Base-by-base conservation (phyloP, 352 stramenopile genomes). In the Globisporangium uncinulatum region DNA sequence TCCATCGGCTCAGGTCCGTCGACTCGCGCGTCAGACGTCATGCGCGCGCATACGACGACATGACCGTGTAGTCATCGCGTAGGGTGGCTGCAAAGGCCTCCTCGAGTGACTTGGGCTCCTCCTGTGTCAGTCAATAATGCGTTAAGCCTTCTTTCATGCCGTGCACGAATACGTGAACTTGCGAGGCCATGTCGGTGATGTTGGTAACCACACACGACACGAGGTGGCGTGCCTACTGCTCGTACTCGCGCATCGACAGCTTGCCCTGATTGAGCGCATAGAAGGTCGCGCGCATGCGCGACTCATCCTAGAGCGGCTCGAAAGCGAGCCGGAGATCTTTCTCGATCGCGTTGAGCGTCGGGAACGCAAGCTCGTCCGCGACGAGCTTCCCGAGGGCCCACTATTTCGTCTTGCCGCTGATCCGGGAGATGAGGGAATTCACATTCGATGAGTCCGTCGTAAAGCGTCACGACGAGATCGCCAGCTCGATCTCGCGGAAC, bases 121-220 rank as follows among this genome's bases (percentile, higher is more conserved):
- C 49, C 0, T 66, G 51, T 0, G 61, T 54, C 14, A 58, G 42
- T 5, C 29, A 50, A n/a, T 61, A 61, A 7, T 37, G 19, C 19
- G 20, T 56, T 37, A 66, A 59, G 5, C 48, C 45, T 44, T 61
- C 58, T 2, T 50, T 47, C 55, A 65, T 56, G 15, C 43, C 41
- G 36, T 58, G 54, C 4, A 67, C 44, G 34, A 67, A 70, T 19
- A 64, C 52, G 24, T 61, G 47, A 15, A 64, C 55, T 31, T 63
- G 51, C 14, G 52, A 61, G 0, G 48, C 44, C 47, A 60, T 57
- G 47, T 62, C 48, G 21, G 48, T 61, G 6, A 32, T 51, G 1
- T 47, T 47, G 9, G 52, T 64, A 20, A 53, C 21, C 14, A 64
- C 49, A 19, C 50, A 61, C 44, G 32, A 59, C 6, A 15, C 32